Base-by-base conservation (phyloP, 2,329 filamentous ascomycete species). In the Colletotrichum navitas region DNA sequence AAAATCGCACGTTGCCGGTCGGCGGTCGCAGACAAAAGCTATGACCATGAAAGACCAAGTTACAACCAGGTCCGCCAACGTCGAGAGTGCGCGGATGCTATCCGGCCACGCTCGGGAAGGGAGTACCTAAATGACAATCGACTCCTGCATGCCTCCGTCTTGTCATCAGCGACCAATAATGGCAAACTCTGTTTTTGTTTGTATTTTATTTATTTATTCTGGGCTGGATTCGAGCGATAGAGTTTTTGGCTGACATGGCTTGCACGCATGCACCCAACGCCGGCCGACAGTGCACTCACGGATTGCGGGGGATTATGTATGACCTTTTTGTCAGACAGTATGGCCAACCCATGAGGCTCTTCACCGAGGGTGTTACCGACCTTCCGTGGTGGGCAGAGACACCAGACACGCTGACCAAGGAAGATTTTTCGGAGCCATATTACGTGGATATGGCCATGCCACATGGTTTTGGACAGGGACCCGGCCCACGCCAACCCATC, bases 391-490 rank as follows among this genome's bases (percentile, higher is more conserved):
- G 43, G 16, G 45, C 14, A 29, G 36, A 59, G 64, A 67, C 41
- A 29, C 51, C 52, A 41, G 58, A 36, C 68, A 59, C 65, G 34
- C 54, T 51, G 60, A 60, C 24, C n/a, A 26, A 69, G 54, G 39
- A 47, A 32, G 39, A n/a, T 54, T 69, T 64, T n/a, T 60, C 10
- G 32, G 36, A 21, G 21, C 41, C 26, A 34, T 47, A 52, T 34
- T 36, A 36, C 21, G 58, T 60, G 52, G 55, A 56, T 64, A 54
- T 59, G 63, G 45, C 71, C 58, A 63, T 58, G 67, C 67, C 71
- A 73, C 63, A 73, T 73, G 71, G 68, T 72, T 60, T 55, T 59
- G 54, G 32, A 61, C 68, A 73, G 63, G 71, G 71, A 71, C 67
- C 67, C 56, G 52, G 43, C 43, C 36, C 14, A 62, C 63, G 63